Conservation (phyloP, 2,329 filamentous ascomycete genomes). For the Piedraia hortae region DNA sequence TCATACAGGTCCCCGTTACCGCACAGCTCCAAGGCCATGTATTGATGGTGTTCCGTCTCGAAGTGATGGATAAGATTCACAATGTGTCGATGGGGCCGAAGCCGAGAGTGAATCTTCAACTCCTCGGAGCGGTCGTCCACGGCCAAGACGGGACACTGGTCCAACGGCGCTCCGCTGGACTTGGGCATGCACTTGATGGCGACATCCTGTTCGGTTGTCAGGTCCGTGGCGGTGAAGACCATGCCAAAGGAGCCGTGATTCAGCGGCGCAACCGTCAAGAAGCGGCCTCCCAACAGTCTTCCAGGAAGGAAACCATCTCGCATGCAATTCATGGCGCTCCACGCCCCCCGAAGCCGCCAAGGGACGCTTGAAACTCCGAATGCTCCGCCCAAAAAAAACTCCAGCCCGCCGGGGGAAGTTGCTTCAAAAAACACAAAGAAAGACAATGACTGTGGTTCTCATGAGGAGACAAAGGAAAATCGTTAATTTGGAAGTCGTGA, state of each 20-base stretch:
- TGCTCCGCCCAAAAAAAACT: too few species aligned
- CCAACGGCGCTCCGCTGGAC: constrained; percentile 26
- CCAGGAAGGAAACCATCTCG: constrained; percentile 54
- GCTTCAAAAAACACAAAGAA: too few species aligned
- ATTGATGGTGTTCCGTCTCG: constrained; percentile 71
- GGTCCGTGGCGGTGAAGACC: constrained; percentile 80
- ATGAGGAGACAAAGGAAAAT: too few species aligned
- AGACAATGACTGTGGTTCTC: too few species aligned
- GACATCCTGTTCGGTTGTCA: constrained; percentile 47
- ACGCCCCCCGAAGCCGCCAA: constrained; percentile 1
- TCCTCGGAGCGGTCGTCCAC: constrained; percentile 66
- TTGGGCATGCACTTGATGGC: constrained; percentile 95
- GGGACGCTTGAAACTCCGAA: too few species aligned
- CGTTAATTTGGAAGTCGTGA: too few species aligned
- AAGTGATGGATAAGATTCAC: constrained; percentile 81
- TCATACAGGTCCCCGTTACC: constrained; percentile 90
- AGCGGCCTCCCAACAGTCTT: constrained; percentile 64
- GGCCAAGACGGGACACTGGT: constrained; percentile 31
- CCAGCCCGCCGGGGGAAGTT: too few species aligned
- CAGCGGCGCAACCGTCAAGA: constrained; percentile 71
- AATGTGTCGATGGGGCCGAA: constrained; percentile 64
- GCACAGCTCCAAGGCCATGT: constrained; percentile 86
- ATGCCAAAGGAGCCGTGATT: constrained; percentile 98
- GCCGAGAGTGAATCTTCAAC: constrained; percentile 47
- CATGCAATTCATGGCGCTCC: constrained; percentile 68